Evolutionary conservation across 108 stramenopile genomes (phyloP).

Genomic region (Pseudonitzschia pungens): DNA sequence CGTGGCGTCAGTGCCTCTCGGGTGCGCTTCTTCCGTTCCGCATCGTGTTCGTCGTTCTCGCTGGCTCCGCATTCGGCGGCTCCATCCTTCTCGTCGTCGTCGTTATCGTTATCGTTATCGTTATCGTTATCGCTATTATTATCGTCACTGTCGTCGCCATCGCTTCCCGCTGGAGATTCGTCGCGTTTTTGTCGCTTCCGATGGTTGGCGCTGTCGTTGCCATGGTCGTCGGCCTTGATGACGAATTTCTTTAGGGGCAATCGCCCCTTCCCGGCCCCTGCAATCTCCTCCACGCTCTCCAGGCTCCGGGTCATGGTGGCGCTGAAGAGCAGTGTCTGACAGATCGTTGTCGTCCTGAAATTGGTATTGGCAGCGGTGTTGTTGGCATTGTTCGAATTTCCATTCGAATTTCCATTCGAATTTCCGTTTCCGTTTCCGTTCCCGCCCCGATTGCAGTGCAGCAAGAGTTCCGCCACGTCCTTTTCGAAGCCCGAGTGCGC

Average conservation of each 20-base stretch:
- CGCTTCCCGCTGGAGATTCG: too few species aligned
- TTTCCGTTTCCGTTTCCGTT: constrained; percentile 46
- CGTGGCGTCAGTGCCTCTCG: constrained; percentile 53
- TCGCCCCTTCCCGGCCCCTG: constrained; percentile 67
- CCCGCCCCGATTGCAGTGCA: constrained; percentile 40
- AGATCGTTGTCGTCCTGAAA: too few species aligned
- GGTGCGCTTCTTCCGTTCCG: constrained; percentile 24
- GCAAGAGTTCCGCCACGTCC: constrained; percentile 87
- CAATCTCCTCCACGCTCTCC: constrained; percentile 77
- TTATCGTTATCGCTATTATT: constrained; percentile 7
- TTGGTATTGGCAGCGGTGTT: too few species aligned
- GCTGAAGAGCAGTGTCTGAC: constrained; percentile 94
- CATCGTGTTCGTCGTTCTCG: constrained; percentile 28
- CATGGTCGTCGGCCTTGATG: constrained; percentile 48
- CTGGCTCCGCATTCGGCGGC: constrained; percentile 17
- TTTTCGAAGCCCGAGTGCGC: constrained; percentile 83
- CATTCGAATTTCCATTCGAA: too few species aligned
- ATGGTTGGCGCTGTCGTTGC: too few species aligned
- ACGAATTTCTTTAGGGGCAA: constrained; percentile 74
- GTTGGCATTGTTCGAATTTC: too few species aligned
- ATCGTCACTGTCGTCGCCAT: too few species aligned
- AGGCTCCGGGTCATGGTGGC: constrained; percentile 94
- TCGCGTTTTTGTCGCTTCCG: constrained; percentile 18
- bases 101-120: constrained; percentile 26
- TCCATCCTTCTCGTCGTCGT: constrained; percentile 4